phyloP scores from a whole-genome alignment of 139 green algal species.

The Tetraselmis striata region DNA sequence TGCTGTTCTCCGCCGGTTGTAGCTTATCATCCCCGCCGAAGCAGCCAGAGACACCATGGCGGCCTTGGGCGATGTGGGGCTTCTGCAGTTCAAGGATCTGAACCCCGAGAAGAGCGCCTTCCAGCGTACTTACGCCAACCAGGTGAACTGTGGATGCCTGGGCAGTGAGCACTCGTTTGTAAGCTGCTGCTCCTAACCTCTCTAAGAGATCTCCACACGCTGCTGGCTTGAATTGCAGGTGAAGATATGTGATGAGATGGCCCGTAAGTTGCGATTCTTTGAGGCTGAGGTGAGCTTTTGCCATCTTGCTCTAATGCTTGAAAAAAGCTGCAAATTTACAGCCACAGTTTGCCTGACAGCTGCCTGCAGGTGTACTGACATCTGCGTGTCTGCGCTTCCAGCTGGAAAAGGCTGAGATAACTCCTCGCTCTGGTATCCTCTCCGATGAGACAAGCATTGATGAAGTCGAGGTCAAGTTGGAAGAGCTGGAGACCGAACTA shows the following conservation, averaged over 20 bases:
- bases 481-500: constrained; percentile 83
- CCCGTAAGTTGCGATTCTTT: constrained; percentile 90
- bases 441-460: background rate
- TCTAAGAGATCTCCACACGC: no score
- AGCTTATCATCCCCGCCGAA: constrained; percentile 97
- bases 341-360: background rate
- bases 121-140: constrained; percentile 86
- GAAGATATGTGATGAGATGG: constrained; percentile 96
- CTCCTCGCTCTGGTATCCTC: background rate
- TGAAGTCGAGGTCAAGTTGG: constrained; percentile 66
- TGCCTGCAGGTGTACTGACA: background rate
- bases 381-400: background rate
- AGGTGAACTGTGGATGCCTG: constrained; percentile 51
- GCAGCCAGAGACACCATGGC: constrained; percentile 84
- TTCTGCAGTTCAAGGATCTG: constrained; percentile 89
- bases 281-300: constrained; percentile 60
- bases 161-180: no score
- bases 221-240: no score
- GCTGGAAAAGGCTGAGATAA: background rate
- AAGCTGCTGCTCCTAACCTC: no score
- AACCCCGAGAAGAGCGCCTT: constrained; percentile 88
- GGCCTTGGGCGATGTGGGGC: constrained; percentile 77
- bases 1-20: no score
- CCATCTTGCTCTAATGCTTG: background rate
- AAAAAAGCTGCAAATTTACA: background rate